These are phyloP conservation scores for Alisma plantagoaquatica DNA, from an alignment of 106 monocot genomes.

Conservation along the genomic window DNA sequence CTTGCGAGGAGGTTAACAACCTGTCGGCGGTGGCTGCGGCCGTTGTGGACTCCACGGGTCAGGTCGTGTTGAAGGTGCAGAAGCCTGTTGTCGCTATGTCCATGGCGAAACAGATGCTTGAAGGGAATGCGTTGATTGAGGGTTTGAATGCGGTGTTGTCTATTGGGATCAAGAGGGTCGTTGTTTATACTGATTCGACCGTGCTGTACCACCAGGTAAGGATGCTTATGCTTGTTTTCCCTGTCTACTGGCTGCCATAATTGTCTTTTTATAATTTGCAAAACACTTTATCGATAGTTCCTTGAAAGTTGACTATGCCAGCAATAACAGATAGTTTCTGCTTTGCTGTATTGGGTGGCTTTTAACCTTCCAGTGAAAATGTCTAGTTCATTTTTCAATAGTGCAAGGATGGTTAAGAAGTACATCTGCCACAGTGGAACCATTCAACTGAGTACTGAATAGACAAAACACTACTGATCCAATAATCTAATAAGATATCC, in stretches of 20 bases:
- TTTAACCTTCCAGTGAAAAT: too few relatives aligned
- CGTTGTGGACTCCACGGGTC: constrained; percentile 43
- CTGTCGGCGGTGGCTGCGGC: constrained; percentile 41
- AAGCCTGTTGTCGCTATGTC: constrained; percentile 27
- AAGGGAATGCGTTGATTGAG: constrained; percentile 59
- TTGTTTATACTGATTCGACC: constrained; percentile 42
- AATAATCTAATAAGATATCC: too few relatives aligned
- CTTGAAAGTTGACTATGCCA: too few relatives aligned
- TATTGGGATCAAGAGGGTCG: constrained; percentile 38
- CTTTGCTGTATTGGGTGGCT: too few relatives aligned
- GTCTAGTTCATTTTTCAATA: too few relatives aligned
- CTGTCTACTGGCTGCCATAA: neutral
- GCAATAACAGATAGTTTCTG: too few relatives aligned
- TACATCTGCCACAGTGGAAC: too few relatives aligned
- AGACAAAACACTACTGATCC: too few relatives aligned
- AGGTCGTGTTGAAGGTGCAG: constrained; percentile 51
- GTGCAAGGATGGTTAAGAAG: too few relatives aligned
- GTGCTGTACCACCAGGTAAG: constrained; percentile 61
- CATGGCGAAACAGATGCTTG: constrained; percentile 23
- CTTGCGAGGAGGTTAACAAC: neutral
- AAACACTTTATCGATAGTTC: too few relatives aligned
- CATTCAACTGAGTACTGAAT: too few relatives aligned
- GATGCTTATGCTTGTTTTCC: neutral
- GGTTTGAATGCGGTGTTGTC: constrained; percentile 41
- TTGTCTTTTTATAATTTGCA: constrained; percentile 2